phyloP scores from a whole-genome alignment of 2,329 filamentous ascomycete genomes.

The Aureobasidium namibiae region DNA sequence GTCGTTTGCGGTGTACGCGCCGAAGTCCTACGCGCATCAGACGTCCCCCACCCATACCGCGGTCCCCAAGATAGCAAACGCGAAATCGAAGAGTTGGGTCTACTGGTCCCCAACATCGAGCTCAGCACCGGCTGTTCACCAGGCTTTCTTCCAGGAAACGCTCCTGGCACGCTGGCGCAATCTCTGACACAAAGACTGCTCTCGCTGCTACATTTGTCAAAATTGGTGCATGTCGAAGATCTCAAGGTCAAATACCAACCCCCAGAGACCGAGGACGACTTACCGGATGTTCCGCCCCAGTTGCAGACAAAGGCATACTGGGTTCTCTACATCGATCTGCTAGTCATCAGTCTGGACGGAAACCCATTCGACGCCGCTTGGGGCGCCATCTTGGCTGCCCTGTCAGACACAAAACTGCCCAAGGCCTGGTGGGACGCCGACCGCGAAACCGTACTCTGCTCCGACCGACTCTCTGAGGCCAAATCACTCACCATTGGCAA shows the following conservation, averaged over 20 bases:
- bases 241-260: constrained; percentile 56
- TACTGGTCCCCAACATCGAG: constrained; percentile 91
- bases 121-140: constrained; percentile 85
- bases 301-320: constrained; percentile 74
- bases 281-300: constrained; percentile 29
- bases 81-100: constrained; percentile 47
- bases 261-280: constrained; percentile 39
- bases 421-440: constrained; percentile 77
- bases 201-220: constrained; percentile 63
- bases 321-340: constrained; percentile 90
- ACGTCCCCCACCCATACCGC: constrained; percentile 57
- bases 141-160: constrained; percentile 72
- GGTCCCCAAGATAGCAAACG: constrained; percentile 18
- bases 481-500: constrained; percentile 52
- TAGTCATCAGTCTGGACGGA: constrained; percentile 87
- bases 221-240: constrained; percentile 57
- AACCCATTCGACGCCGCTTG: constrained; percentile 89
- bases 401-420: constrained; percentile 70
- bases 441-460: constrained; percentile 69
- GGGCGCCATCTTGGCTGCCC: constrained; percentile 72
- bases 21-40: constrained; percentile 68
- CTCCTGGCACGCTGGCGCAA: constrained; percentile 73
- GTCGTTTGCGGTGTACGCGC: constrained; percentile 89
- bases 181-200: constrained; percentile 74
- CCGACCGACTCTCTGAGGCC: constrained; percentile 47